These are phyloP conservation scores for Gossypium raimondii DNA, from an alignment of 345 rosid species.

Conservation along the genomic window DNA sequence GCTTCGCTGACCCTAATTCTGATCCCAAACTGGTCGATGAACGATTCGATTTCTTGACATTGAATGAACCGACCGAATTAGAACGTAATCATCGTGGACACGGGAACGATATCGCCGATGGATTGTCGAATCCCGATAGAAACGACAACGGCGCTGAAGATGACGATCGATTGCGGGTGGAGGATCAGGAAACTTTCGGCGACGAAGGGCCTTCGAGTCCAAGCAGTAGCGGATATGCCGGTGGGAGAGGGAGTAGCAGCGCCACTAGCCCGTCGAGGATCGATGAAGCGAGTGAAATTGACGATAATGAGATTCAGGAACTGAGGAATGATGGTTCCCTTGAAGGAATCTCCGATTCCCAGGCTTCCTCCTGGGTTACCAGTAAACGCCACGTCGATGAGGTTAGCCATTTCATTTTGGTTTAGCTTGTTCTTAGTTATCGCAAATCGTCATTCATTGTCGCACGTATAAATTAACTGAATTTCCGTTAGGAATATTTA, in stretches of 20 bases:
- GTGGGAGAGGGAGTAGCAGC: conserved; percentile 87
- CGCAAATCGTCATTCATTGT: neutral
- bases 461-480: neutral
- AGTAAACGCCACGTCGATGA: conserved; percentile 84
- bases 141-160: conserved; percentile 17
- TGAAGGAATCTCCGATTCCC: conserved; percentile 38
- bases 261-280: conserved; percentile 43
- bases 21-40: conserved; percentile 23
- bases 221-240: conserved; percentile 91
- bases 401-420: conserved; percentile 32
- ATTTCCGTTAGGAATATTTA: neutral
- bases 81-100: neutral
- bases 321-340: conserved; percentile 26
- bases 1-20: conserved; percentile 32
- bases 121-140: conserved; percentile 23
- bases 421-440: neutral
- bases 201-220: conserved; percentile 67
- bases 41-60: conserved; percentile 29
- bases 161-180: neutral
- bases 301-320: conserved; percentile 54
- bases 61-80: conserved; percentile 25
- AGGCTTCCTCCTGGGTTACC: conserved; percentile 56
- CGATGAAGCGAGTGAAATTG: conserved; percentile 37
- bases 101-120: conserved; percentile 13
- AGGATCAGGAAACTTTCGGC: conserved; percentile 35